These are phyloP conservation scores for Lophiotrema nucula DNA, from an alignment of 495 filamentous ascomycete species.

Conservation along the genomic window DNA sequence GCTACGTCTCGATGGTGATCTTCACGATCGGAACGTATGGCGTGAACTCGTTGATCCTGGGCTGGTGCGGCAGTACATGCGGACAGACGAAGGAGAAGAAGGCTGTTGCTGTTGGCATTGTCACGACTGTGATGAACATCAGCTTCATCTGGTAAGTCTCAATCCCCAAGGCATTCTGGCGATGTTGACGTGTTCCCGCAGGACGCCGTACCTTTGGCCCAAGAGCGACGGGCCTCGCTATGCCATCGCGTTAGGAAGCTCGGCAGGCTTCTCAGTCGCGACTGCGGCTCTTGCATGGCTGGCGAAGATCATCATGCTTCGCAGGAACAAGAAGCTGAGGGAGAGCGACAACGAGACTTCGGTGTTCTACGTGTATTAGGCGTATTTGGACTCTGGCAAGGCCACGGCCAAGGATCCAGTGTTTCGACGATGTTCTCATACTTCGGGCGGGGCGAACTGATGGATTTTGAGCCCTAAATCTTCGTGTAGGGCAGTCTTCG, in stretches of 20 bases:
- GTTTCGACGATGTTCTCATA: no score
- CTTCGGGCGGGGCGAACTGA: no score
- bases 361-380: slow-evolving; percentile 3
- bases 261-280: slow-evolving; percentile 49
- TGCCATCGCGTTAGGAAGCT: slow-evolving; percentile 47
- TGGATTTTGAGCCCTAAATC: no score
- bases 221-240: slow-evolving; percentile 51
- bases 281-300: slow-evolving; percentile 44
- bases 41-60: slow-evolving; percentile 51
- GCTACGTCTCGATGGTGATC: slow-evolving; percentile 54
- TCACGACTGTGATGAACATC: slow-evolving; percentile 55
- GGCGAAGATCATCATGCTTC: slow-evolving; percentile 4
- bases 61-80: slow-evolving; percentile 56
- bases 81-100: slow-evolving; percentile 50
- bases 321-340: slow-evolving; percentile 1
- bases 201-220: slow-evolving; percentile 52
- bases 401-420: no score
- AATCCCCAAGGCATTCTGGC: background rate
- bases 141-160: slow-evolving; percentile 46
- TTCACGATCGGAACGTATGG: slow-evolving; percentile 50
- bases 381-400: background rate
- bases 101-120: slow-evolving; percentile 53
- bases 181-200: background rate
- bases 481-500: no score
- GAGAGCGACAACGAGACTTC: slow-evolving; percentile 3